phyloP scores from a whole-genome alignment of 2,329 filamentous ascomycete species.

The Ophiostoma populinum region DNA sequence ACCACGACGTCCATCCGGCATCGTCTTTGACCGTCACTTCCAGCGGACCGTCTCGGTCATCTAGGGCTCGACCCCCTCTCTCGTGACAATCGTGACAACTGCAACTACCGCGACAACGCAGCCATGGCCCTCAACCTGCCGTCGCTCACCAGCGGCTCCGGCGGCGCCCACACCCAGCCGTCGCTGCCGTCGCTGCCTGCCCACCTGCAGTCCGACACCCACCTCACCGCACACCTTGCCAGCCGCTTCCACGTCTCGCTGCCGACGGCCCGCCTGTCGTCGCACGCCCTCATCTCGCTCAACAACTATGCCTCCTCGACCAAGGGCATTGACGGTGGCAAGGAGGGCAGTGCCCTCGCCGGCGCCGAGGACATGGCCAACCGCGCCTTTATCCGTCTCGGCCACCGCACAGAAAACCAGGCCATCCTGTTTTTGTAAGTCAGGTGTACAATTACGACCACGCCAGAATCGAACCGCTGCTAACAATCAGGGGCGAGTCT shows the following conservation, averaged over 20 bases:
- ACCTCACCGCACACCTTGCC: constrained; percentile 66
- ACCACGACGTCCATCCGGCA: not conserved
- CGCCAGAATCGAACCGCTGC: not conserved
- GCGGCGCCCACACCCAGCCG: constrained; percentile 59
- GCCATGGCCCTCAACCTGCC: constrained; percentile 45
- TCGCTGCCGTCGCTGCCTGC: constrained; percentile 78
- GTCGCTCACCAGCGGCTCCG: constrained; percentile 25
- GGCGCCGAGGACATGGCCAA: constrained; percentile 85
- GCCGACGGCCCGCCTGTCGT: constrained; percentile 76
- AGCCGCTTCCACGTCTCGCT: constrained; percentile 83
- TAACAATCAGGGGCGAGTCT: constrained; percentile 62
- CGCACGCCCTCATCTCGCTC: constrained; percentile 76
- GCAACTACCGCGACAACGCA: too few relatives aligned
- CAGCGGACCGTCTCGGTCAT: not conserved
- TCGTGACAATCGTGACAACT: too few relatives aligned
- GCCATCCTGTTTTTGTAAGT: constrained; percentile 59
- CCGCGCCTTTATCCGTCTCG: constrained; percentile 69
- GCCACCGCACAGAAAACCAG: constrained; percentile 82
- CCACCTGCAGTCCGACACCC: constrained; percentile 49
- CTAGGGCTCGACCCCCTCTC: too few relatives aligned
- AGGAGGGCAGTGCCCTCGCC: constrained; percentile 80
- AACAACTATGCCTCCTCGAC: constrained; percentile 89
- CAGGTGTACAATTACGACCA: not conserved
- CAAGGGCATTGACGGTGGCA: constrained; percentile 77
- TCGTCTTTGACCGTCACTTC: not conserved